Base-by-base conservation (phyloP, 441 rosid species). In the Codiaeum variegatum region DNA sequence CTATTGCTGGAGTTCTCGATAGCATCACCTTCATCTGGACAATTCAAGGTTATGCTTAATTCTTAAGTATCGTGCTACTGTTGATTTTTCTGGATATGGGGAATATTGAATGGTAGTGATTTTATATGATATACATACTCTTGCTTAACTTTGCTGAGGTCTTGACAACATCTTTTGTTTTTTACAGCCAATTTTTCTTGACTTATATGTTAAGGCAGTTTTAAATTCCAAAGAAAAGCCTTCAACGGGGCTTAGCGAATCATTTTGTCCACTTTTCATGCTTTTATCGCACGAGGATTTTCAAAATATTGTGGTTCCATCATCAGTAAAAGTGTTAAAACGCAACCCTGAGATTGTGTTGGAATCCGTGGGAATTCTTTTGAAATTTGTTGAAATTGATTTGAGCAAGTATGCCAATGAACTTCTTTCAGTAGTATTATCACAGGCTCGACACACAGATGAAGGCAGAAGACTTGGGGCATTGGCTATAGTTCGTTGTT, bases 321-420 rank as follows among this genome's bases (percentile, higher is more conserved):
- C 98, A 68, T 88, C 90, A 5, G 82, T 88, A 65, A 96, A 96
- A 87, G 88, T 94, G 99, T 80, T 96, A 74, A 96, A 91, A 84
- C 97, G 99, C 76, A 96, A 96, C 83, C 98, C 98, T 29, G 99
- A 96, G 84, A 91, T 96, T 81, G 87, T 88, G 66, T 74, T 96
- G 81, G 99, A 96, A 76, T 81, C 99, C 2, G 88, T 92, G 70
- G 98, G 86, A 62, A 71, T 90, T 80, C 86, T 94, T 66, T 78
- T 96, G 82, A 88, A 82, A 40, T 84, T 79, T 44, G 83, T 92
- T 76, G 82, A 83, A 76, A 90, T 92, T 73, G 99, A 96, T 85
- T 81, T 96, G 82, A 96, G 99, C 79, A 96, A 90, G 83, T 88
- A 92, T 82, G 91, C 96, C 23, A 80, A 76, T 68, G 99, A 96